These are phyloP conservation scores for Tolypocladium cylindrosporum DNA, from an alignment of 2,329 filamentous ascomycete genomes.

Conservation along the genomic window DNA sequence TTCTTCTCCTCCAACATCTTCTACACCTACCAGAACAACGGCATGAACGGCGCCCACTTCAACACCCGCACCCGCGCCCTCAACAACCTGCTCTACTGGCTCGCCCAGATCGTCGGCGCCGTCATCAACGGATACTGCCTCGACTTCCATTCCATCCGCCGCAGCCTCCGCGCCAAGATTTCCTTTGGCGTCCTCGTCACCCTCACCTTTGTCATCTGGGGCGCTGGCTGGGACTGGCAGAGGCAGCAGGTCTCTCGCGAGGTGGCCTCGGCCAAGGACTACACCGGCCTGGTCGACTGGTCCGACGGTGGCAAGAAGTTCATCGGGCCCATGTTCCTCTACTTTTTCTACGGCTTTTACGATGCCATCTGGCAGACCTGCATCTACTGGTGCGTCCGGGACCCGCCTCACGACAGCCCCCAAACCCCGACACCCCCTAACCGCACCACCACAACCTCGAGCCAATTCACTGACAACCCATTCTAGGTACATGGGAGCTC, in stretches of 20 bases:
- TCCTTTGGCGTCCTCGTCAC: conserved; percentile 46
- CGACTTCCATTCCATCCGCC: conserved; percentile 65
- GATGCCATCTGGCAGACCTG: conserved; percentile 86
- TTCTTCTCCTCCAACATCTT: conserved; percentile 47
- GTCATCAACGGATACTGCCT: conserved; percentile 35
- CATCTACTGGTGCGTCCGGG: conserved; percentile 78
- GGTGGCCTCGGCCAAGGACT: conserved; percentile 8
- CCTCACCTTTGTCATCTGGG: conserved; percentile 72
- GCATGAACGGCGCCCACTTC: conserved; percentile 44
- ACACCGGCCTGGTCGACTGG: conserved; percentile 46
- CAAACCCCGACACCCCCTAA: background rate
- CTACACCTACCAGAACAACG: conserved; percentile 50
- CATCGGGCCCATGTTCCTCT: conserved; percentile 74
- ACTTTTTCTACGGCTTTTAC: conserved; percentile 83
- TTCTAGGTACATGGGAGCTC: conserved; percentile 74
- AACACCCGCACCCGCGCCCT: conserved; percentile 45
- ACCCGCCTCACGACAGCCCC: too few species aligned
- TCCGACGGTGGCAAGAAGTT: conserved; percentile 35
- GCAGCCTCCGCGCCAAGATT: conserved; percentile 66
- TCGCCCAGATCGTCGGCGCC: conserved; percentile 45
- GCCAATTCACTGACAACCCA: background rate
- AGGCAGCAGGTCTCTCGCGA: conserved; percentile 36
- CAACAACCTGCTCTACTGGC: conserved; percentile 45
- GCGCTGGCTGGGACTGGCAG: conserved; percentile 73
- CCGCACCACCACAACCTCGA: background rate